Percentiles rank a stretch among this genome's conserved stretches.
Conservation (phyloP, 73 alveolate genomes). For the Durusdinium trenchii region DNA sequence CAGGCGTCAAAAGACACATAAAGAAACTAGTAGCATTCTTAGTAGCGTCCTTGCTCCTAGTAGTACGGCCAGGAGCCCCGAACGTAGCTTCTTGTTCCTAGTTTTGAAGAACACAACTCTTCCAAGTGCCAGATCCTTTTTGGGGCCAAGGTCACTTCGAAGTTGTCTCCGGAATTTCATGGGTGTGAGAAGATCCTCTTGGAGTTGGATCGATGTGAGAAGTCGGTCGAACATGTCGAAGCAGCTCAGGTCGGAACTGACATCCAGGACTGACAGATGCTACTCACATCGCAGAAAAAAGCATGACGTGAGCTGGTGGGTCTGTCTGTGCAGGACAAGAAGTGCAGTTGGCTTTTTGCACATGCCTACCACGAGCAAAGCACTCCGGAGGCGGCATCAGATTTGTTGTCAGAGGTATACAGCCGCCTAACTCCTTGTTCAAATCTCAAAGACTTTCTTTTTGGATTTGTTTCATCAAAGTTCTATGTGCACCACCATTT, state of each 20-base stretch:
- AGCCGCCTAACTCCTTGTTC: not conserved
- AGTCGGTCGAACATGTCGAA: too few relatives aligned
- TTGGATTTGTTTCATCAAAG: not conserved
- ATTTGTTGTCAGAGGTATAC: not conserved
- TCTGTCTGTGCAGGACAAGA: constrained; percentile 41
- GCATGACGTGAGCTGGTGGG: not conserved
- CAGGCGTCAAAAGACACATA: too few relatives aligned
- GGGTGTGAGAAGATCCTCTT: too few relatives aligned
- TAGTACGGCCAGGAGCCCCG: too few relatives aligned
- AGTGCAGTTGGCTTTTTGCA: constrained; percentile 95
- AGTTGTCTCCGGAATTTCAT: too few relatives aligned
- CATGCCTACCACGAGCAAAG: constrained; percentile 93
- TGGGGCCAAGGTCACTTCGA: too few relatives aligned
- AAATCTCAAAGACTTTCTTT: not conserved
- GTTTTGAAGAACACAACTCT: too few relatives aligned
- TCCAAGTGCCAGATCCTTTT: too few relatives aligned
- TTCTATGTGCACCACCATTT: not conserved
- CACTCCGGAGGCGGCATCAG: constrained; percentile 62
- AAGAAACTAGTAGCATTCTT: too few relatives aligned
- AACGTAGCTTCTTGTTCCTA: too few relatives aligned
- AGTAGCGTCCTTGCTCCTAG: too few relatives aligned
- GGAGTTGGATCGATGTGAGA: too few relatives aligned
- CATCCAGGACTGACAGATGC: constrained; percentile 64
- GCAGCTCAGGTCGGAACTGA: constrained; percentile 93
- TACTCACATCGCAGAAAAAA: not conserved